Conservation (phyloP, 2,329 filamentous ascomycete genomes). For the Parafenestella ontariensis region DNA sequence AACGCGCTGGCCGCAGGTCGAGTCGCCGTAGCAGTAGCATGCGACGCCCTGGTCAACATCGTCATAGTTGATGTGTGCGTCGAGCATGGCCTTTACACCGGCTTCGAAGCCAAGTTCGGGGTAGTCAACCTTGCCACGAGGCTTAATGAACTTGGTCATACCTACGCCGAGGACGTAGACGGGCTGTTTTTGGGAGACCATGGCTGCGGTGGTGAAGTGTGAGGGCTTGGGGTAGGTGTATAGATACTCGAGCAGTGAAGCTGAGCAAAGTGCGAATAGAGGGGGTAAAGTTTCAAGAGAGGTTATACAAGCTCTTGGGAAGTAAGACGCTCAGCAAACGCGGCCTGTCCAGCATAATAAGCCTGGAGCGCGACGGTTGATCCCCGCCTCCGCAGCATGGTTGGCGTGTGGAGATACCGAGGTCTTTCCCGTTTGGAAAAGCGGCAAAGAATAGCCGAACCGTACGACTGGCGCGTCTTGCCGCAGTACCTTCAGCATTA, state of each 20-base stretch:
- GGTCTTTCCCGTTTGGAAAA: conserved; percentile 26
- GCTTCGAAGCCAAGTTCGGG: conserved; percentile 93
- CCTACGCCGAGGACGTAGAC: conserved; percentile 95
- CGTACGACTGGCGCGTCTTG: not conserved
- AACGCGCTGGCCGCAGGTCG: conserved; percentile 91
- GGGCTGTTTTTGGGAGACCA: conserved; percentile 61
- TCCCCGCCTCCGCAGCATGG: conserved; percentile 26
- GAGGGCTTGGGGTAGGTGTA: not conserved
- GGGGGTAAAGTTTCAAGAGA: not conserved
- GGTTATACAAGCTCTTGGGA: not conserved
- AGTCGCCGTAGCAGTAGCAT: conserved; percentile 98
- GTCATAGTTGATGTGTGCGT: conserved; percentile 92
- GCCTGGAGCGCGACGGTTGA: conserved; percentile 11
- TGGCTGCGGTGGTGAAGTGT: conserved; percentile 41
- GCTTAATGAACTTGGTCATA: conserved; percentile 99
- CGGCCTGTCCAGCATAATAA: conserved; percentile 18
- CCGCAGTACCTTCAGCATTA: not conserved
- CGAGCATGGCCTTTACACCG: conserved; percentile 82
- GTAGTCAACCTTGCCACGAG: conserved; percentile 91
- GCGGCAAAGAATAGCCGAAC: conserved; percentile 30
- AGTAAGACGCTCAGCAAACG: not conserved
- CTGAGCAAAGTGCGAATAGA: not conserved
- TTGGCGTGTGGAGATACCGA: conserved; percentile 31
- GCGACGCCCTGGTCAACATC: conserved; percentile 93
- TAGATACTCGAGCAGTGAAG: conserved; percentile 2